phyloP scores from a whole-genome alignment of 768 basidiomycete species.

The Hydnomerulius pinastri region DNA sequence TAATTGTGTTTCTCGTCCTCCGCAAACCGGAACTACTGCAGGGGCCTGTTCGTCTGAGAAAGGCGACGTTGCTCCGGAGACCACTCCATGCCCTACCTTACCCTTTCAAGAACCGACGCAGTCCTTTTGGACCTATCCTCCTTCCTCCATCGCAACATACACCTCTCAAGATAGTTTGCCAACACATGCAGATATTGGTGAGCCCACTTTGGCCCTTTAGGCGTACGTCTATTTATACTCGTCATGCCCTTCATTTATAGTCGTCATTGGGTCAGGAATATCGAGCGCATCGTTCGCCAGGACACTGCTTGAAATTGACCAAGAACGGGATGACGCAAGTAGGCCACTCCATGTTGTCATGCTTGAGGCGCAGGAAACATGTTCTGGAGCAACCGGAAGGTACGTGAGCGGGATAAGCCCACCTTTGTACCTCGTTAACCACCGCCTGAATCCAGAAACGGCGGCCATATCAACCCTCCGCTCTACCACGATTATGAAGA shows the following conservation, averaged over 20 bases:
- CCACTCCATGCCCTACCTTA: constrained; percentile 36
- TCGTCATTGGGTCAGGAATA: constrained; percentile 59
- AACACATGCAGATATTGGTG: constrained; percentile 57
- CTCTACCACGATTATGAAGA: constrained; percentile 47
- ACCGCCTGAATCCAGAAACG: constrained; percentile 37
- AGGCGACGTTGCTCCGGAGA: background rate
- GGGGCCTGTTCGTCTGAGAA: constrained; percentile 8
- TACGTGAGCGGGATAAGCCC: constrained; percentile 21
- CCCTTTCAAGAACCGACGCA: constrained; percentile 55
- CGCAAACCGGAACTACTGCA: background rate
- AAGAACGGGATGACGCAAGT: constrained; percentile 17
- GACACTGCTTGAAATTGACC: constrained; percentile 35
- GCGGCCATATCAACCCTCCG: constrained; percentile 52
- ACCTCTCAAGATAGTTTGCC: constrained; percentile 34
- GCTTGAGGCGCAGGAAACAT: constrained; percentile 61
- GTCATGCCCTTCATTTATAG: constrained; percentile 15
- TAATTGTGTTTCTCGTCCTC: constrained; percentile 21
- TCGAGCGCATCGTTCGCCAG: constrained; percentile 46
- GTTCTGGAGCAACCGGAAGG: constrained; percentile 56
- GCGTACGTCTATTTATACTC: background rate
- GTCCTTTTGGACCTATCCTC: constrained; percentile 67
- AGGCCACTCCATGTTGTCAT: constrained; percentile 44
- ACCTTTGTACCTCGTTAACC: background rate
- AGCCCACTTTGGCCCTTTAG: constrained; percentile 1
- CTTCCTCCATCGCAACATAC: constrained; percentile 43